Evolutionary conservation across 768 basidiomycete species (phyloP).

Genomic region (Rhodotorula diobovata): DNA sequence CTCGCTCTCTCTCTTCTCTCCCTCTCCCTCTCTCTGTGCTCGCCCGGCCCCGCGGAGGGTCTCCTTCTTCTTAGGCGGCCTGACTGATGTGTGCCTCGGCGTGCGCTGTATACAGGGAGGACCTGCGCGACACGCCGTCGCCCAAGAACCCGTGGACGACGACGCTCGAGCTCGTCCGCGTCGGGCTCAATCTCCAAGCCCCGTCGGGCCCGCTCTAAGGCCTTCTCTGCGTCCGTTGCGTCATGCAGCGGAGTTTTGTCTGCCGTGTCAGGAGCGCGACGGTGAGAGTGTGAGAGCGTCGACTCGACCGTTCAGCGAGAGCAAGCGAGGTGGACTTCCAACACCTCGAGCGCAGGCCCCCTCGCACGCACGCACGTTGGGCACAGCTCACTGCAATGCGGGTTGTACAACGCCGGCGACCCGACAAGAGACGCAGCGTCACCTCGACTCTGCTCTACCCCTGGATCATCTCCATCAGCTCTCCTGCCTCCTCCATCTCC

Average conservation of each 20-base stretch:
- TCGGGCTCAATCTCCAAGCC: conserved; percentile 10
- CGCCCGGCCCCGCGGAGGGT: too few species aligned
- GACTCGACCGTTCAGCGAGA: too few species aligned
- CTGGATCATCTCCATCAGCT: conserved; percentile 55
- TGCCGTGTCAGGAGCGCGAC: too few species aligned
- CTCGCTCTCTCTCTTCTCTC: not conserved
- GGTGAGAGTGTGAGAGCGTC: too few species aligned
- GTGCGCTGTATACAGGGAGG: conserved; percentile 7
- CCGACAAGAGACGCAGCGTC: too few species aligned
- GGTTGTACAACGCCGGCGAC: not conserved
- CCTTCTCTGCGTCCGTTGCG: not conserved
- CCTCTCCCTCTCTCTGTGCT: not conserved
- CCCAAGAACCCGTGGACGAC: conserved; percentile 43
- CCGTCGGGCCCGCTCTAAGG: not conserved
- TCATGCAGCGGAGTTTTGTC: not conserved
- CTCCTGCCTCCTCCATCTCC: conserved; percentile 78
- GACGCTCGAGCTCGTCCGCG: conserved; percentile 8
- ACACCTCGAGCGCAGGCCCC: too few species aligned
- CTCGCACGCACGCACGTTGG: too few species aligned
- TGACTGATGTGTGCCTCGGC: not conserved
- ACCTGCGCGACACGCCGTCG: conserved; percentile 15
- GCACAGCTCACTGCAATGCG: too few species aligned
- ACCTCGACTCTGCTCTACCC: not conserved
- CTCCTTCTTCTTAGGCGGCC: too few species aligned
- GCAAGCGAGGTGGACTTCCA: too few species aligned